phyloP scores from a whole-genome alignment of 805 yeast genomes.

The Kuraishia capsulata region DNA sequence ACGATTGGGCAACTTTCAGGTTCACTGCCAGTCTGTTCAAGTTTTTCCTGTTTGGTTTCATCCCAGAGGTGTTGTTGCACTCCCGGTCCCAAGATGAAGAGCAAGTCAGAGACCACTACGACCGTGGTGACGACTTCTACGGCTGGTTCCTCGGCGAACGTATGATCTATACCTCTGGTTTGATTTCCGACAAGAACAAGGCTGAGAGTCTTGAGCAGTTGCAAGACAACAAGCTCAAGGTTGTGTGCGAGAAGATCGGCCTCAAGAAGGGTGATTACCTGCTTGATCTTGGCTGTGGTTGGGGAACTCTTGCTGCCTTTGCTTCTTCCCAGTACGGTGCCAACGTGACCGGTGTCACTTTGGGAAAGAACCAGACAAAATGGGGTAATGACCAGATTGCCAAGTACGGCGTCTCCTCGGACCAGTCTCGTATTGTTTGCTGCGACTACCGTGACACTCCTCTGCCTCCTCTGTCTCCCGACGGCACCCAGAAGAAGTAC shows the following conservation, averaged over 20 bases:
- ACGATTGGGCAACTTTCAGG: slow-evolving; percentile 81
- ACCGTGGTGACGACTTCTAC: slow-evolving; percentile 94
- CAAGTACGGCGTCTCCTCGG: slow-evolving; percentile 55
- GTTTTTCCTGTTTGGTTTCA: slow-evolving; percentile 78
- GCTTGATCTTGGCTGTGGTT: slow-evolving; percentile 88
- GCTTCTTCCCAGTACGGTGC: slow-evolving; percentile 82
- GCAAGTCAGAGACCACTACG: slow-evolving; percentile 92
- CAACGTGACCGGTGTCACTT: slow-evolving; percentile 78
- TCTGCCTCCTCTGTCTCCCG: slow-evolving; percentile 35
- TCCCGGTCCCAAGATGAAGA: slow-evolving; percentile 93
- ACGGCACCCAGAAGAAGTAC: slow-evolving; percentile 40
- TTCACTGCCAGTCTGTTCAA: slow-evolving; percentile 72
- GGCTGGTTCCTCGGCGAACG: slow-evolving; percentile 91
- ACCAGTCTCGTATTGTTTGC: slow-evolving; percentile 74
- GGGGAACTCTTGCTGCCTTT: slow-evolving; percentile 88
- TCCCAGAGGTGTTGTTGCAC: slow-evolving; percentile 89
- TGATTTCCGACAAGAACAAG: slow-evolving; percentile 57
- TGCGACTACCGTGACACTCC: slow-evolving; percentile 90
- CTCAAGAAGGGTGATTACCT: slow-evolving; percentile 63
- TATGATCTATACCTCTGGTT: slow-evolving; percentile 88
- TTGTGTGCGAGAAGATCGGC: slow-evolving; percentile 81
- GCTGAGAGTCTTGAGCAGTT: slow-evolving; percentile 72
- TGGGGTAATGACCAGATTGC: slow-evolving; percentile 72
- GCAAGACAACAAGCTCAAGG: slow-evolving; percentile 84
- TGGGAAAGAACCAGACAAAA: slow-evolving; percentile 84